Percentiles rank a stretch among this genome's conserved stretches.
phyloP scores from a whole-genome alignment of 1,284 basidiomycete genomes.

The Cutaneotrichosporon sp. region DNA sequence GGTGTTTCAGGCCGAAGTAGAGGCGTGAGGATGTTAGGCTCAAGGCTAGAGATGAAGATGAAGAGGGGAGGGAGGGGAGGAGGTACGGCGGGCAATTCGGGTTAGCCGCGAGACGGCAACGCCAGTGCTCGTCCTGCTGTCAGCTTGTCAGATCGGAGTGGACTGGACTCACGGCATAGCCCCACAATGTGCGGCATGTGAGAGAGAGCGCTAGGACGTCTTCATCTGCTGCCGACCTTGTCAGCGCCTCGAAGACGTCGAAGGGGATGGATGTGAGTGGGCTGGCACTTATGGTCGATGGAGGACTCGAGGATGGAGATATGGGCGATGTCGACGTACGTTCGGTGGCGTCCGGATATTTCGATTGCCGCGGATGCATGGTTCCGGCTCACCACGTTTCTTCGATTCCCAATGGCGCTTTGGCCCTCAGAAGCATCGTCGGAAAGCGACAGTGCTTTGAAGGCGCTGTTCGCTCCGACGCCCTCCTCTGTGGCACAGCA shows the following conservation, averaged over 20 bases:
- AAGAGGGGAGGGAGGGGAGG: background rate
- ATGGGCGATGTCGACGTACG: too few species aligned
- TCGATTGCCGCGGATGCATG: too few species aligned
- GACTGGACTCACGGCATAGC: background rate
- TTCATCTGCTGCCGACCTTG: background rate
- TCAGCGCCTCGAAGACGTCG: background rate
- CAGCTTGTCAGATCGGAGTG: background rate
- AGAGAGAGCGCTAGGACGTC: constrained; percentile 7
- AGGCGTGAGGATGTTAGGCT: background rate
- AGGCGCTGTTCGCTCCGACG: too few species aligned
- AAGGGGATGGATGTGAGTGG: background rate
- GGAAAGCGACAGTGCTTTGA: too few species aligned
- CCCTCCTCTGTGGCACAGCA: too few species aligned
- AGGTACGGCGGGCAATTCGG: background rate
- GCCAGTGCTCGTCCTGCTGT: constrained; percentile 4
- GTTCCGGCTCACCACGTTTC: too few species aligned
- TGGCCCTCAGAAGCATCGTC: too few species aligned
- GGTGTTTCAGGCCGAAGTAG: constrained; percentile 5
- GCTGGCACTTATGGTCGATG: too few species aligned
- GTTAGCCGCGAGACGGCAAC: background rate
- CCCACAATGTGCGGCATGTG: background rate
- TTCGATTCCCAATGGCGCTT: too few species aligned
- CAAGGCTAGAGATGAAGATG: too few species aligned
- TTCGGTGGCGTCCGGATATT: too few species aligned
- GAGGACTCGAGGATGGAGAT: too few species aligned